Evolutionary conservation across 140 eudicot genomes (phyloP), one percentile per base, ranked within the genome.

Genomic region (Ambrosia hybrid): DNA sequence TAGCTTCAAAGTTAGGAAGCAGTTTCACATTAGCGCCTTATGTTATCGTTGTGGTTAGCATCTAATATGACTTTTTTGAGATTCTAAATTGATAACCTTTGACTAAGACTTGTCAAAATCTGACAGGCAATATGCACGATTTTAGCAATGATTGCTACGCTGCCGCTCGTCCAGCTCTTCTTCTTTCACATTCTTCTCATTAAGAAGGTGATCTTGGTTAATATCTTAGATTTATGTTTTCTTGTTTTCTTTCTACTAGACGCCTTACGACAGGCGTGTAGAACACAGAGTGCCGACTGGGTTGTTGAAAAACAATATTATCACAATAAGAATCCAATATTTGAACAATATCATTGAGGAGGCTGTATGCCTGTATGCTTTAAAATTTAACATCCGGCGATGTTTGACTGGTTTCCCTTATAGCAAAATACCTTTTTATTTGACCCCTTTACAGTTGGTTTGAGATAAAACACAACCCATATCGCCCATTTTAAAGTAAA

Each of bases 131-230:
- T 88, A 13, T 93, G 99, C 84, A 90, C 97, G 37, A 74, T 90
- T 70, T 76, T 93, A 91, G 96, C 99, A 36, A 86, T 93, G 94
- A 84, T 90, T 43, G 99, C 97, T 34, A 93, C 99, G 13, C 82
- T 93, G 73, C 99, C 99, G 12, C 89, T 90, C 10, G 89, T 85
- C 82, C 99, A 93, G 75, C 96, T 93, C 26, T 88, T 93, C 86
- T 93, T 93, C 90, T 93, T 93, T 79, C 99, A 93, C 86, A 84
- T 93, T 77, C 99, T 93, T 71, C 96, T 93, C 70, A 93, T 90
- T 60, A 93, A 90, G 76, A 93, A 93, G 91, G 99, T 90, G 11
- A 53, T 65, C 46, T 55, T 69, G 6, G 7, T 55, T 70, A 46
- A 4, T 55, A 70, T 21, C 37, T 59, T 1, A 21, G 17, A 12